These are phyloP conservation scores for Diaporthe australafricana DNA, from an alignment of 2,329 filamentous ascomycete genomes.

Conservation along the genomic window DNA sequence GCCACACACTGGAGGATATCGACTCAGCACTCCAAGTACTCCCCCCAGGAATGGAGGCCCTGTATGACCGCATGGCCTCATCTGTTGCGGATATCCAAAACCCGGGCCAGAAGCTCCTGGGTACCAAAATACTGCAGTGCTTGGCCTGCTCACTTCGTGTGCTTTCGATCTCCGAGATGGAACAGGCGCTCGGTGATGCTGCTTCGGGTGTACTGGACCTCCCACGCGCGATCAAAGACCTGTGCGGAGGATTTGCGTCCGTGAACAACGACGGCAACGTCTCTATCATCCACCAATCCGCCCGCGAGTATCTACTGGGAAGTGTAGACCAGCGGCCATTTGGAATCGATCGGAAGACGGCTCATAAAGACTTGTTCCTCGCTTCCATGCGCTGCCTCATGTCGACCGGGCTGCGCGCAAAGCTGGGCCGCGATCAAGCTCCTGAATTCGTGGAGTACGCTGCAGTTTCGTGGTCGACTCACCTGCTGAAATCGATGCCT, in stretches of 20 bases:
- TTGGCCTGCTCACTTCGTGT: background rate
- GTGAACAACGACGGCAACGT: slow-evolving; percentile 17
- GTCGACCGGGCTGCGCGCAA: background rate
- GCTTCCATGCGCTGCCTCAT: background rate
- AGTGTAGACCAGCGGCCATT: background rate
- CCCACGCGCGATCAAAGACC: slow-evolving; percentile 22
- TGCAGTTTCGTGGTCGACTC: background rate
- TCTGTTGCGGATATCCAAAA: background rate
- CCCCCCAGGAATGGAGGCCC: background rate
- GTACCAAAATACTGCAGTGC: background rate
- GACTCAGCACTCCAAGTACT: background rate
- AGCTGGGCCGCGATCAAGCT: background rate
- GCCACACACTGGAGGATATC: background rate
- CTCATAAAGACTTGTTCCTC: slow-evolving; percentile 1
- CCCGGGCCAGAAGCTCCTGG: background rate
- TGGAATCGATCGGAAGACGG: background rate
- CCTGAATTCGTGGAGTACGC: background rate
- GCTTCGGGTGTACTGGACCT: background rate
- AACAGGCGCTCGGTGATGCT: background rate
- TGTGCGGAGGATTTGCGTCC: slow-evolving; percentile 32
- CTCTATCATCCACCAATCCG: slow-evolving; percentile 6
- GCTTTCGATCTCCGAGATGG: background rate
- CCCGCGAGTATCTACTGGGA: slow-evolving; percentile 4
- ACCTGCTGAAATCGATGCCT: background rate
- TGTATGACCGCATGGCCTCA: slow-evolving; percentile 9